Conservation (phyloP, 192 early-diverging fungal genomes). For the Rhizoclosmatium sp. region DNA sequence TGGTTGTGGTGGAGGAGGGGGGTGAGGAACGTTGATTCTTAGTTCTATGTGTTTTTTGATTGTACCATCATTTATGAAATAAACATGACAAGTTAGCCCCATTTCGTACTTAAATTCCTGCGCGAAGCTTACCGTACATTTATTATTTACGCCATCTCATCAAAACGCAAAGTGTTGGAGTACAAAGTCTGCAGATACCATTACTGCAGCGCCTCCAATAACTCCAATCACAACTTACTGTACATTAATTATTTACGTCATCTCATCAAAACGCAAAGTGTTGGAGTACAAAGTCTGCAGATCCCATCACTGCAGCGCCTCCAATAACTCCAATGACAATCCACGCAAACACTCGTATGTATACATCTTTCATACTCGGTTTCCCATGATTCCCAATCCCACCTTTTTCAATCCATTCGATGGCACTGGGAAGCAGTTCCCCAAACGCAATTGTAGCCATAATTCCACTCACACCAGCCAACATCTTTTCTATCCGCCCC, state of each 20-base stretch:
- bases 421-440: slow-evolving; percentile 41
- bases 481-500: slow-evolving; percentile 22
- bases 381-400: slow-evolving; percentile 1
- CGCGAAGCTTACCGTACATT: no score
- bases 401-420: slow-evolving; percentile 36
- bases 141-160: background rate
- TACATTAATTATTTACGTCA: no score
- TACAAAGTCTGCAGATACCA: slow-evolving; percentile 20
- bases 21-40: background rate
- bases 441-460: slow-evolving; percentile 40
- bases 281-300: slow-evolving; percentile 12
- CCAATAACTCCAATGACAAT: slow-evolving; percentile 25
- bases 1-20: slow-evolving; percentile 14
- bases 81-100: no score
- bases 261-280: slow-evolving; percentile 7
- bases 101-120: no score
- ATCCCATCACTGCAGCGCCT: slow-evolving; percentile 21
- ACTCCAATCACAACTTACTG: slow-evolving; percentile 4
- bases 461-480: slow-evolving; percentile 35
- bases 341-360: slow-evolving; percentile 30
- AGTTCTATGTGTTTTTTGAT: no score
- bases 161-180: slow-evolving; percentile 9
- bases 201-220: slow-evolving; percentile 21
- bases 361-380: background rate
- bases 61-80: no score